Evolutionary conservation across 2,329 filamentous ascomycete genomes (phyloP), one percentile per base, ranked within the genome.

Genomic region (Xylariales sp.): DNA sequence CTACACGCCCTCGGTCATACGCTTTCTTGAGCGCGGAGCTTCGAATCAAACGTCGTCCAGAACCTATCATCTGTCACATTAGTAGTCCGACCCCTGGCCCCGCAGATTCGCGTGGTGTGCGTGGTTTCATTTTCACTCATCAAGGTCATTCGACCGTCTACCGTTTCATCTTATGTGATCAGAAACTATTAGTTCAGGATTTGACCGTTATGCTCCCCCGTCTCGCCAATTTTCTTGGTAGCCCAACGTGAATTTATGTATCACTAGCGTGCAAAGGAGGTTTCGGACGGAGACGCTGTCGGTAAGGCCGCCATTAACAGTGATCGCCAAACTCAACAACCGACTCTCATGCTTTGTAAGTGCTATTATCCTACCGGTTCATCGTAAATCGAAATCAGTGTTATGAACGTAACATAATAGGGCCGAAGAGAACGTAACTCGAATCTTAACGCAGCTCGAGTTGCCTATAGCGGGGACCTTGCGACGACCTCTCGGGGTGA

Each of bases 21-120:
- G 28, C 3, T 16, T n/a, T 53, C 30, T 18, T 36, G 16, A 53
- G 49, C 5, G 16, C 32, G 30, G 30, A 18, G 23, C 5, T 34
- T 52, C n/a, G 18, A 16, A 18, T 3, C 36, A 18, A 36, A 18
- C n/a, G 30, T 28, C 7, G 9, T 54, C n/a, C 12, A 5, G 3
- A 23, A 36, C n/a, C 6, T 54, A 54, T 54, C 50, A 39, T 39
- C n/a, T 54, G n/a, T 54, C 32, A 54, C 16, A 36, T 54, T 39
- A n/a, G 39, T 23, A 36, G n/a, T 18, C 30, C 3, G 5, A 53
- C 50, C 3, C 3, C 36, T 53, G 32, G 23, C 4, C n/a, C 16
- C 6, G 12, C 23, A 5, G 16, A 34, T 18, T 36, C 30, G 3
- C 49, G 16, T 14, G 3, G 28, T 7, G 28, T 30, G 16, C 3